phyloP scores from a whole-genome alignment of 78 protist genomes.

The Dictyostelium brefeldianum region DNA sequence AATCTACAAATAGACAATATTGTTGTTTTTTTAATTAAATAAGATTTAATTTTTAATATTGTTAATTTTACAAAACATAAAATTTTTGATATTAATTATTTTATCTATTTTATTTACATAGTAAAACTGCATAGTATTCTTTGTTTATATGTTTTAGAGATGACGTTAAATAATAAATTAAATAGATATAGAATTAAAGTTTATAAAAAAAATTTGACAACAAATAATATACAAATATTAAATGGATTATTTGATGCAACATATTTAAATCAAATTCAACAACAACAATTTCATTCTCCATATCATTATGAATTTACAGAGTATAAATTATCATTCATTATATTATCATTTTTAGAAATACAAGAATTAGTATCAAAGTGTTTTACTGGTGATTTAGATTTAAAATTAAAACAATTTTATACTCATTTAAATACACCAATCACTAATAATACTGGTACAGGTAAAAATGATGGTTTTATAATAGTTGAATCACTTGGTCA shows the following conservation, averaged over 20 bases:
- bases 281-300: not conserved
- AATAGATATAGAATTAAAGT: not conserved
- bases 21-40: too few relatives aligned
- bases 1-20: too few relatives aligned
- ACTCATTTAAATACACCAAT: not conserved
- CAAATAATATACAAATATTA: not conserved
- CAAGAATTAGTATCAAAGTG: not conserved
- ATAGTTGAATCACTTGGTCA: not conserved
- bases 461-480: not conserved
- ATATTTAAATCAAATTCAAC: not conserved
- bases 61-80: not conserved
- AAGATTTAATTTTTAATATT: too few relatives aligned
- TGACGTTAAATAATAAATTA: not conserved
- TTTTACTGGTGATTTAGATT: not conserved
- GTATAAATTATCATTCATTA: not conserved
- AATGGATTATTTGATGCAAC: not conserved
- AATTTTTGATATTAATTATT: not conserved
- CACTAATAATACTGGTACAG: too few relatives aligned
- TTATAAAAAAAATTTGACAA: not conserved
- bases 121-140: not conserved
- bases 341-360: not conserved
- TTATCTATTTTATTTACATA: not conserved
- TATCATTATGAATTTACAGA: constrained; percentile 1
- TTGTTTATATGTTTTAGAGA: not conserved
- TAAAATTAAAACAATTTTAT: not conserved